These are phyloP conservation scores for Neodidymelliopsis sp. DNA, from an alignment of 2,329 filamentous ascomycete genomes.

Conservation along the genomic window DNA sequence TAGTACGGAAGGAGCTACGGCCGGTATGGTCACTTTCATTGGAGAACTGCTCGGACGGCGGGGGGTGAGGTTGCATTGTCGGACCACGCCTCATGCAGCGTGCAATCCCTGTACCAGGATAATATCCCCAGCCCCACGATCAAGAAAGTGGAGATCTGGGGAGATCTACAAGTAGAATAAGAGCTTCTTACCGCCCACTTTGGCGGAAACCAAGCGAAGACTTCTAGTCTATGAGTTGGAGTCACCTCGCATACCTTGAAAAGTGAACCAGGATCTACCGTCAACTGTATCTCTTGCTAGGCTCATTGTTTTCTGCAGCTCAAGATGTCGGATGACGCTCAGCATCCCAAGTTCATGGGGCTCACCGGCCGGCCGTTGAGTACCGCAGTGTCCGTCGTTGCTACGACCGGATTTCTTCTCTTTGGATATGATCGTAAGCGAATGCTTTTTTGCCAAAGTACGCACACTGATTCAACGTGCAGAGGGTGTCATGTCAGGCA, in stretches of 20 bases:
- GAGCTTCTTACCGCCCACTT: not conserved
- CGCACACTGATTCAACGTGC: not conserved
- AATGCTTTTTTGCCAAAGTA: not conserved
- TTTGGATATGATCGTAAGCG: constrained; percentile 45
- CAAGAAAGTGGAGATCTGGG: constrained; percentile 6
- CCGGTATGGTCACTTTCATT: constrained; percentile 1
- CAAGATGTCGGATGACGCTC: constrained; percentile 22
- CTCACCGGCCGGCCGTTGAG: constrained; percentile 36
- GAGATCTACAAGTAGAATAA: constrained; percentile 8
- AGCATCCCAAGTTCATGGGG: constrained; percentile 41
- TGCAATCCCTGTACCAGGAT: constrained; percentile 19
- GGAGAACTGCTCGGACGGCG: constrained; percentile 1
- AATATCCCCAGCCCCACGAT: not conserved
- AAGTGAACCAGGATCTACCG: not conserved
- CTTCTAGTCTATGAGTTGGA: not conserved
- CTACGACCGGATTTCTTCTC: constrained; percentile 42
- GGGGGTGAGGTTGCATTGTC: constrained; percentile 17
- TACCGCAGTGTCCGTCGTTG: constrained; percentile 39
- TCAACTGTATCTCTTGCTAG: not conserved
- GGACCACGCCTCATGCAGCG: constrained; percentile 14
- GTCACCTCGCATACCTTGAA: not conserved
- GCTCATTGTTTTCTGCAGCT: not conserved
- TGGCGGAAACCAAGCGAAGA: not conserved
- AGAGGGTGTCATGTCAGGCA: constrained; percentile 50
- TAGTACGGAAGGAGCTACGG: constrained; percentile 3